Evolutionary conservation across 139 green algal species (phyloP).

Genomic region (Zygnema cylindricum): DNA sequence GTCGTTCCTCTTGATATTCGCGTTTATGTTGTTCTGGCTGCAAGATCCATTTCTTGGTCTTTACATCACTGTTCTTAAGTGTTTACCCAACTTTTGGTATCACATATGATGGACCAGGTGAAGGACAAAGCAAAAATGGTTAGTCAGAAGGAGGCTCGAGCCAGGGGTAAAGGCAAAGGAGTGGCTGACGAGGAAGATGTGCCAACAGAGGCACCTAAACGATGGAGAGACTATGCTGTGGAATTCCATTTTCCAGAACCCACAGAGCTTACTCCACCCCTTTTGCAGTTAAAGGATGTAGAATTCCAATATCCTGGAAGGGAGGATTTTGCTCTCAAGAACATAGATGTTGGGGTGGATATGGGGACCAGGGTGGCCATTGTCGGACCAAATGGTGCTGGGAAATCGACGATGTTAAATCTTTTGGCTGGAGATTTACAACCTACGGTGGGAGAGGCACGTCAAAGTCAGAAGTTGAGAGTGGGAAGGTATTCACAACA

Average conservation of each 20-base stretch:
- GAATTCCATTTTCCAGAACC: conserved; percentile 97
- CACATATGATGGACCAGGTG: conserved; percentile 31
- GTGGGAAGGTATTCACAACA: conserved; percentile 96
- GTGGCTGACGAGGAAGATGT: conserved; percentile 63
- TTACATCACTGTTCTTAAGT: too few species aligned
- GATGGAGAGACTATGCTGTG: conserved; percentile 85
- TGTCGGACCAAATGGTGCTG: conserved; percentile 95
- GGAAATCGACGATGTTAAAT: conserved; percentile 97
- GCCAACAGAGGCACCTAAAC: conserved; percentile 62
- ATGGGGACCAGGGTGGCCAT: conserved; percentile 95
- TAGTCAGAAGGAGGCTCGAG: conserved; percentile 65
- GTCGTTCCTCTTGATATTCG: too few species aligned
- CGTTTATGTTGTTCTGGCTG: too few species aligned
- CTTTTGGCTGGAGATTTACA: conserved; percentile 92
- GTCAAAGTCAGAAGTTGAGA: conserved; percentile 90
- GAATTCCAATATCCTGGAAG: conserved; percentile 92
- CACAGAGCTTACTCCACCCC: conserved; percentile 85
- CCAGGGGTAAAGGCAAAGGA: conserved; percentile 50
- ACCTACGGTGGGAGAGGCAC: conserved; percentile 78
- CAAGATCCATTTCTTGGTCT: too few species aligned
- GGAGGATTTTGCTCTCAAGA: conserved; percentile 76
- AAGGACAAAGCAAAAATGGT: conserved; percentile 62
- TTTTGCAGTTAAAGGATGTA: conserved; percentile 84
- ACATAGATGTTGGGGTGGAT: conserved; percentile 97
- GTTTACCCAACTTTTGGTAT: too few species aligned